These are phyloP conservation scores for Selaginella moellendorffii DNA, from an alignment of 75 land plant species.

Conservation along the genomic window DNA sequence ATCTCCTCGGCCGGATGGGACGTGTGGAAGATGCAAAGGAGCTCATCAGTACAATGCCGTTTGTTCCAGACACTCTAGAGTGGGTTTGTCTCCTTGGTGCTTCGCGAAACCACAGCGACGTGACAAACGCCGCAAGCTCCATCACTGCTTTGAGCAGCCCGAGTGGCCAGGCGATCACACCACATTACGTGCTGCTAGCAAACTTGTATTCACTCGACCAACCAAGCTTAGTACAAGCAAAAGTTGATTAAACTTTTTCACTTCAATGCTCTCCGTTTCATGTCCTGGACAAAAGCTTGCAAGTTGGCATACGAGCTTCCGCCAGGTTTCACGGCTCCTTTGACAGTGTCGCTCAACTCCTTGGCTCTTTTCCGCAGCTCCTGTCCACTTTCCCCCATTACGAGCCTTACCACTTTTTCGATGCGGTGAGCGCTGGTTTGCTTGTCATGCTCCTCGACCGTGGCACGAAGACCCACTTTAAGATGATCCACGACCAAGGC, in stretches of 20 bases:
- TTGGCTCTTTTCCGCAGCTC: neutral
- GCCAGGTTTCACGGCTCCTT: neutral
- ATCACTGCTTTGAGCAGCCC: too few species aligned
- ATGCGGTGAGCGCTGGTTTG: neutral
- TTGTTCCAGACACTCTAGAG: neutral
- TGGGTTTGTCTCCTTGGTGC: neutral
- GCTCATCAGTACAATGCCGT: neutral
- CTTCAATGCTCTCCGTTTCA: too few species aligned
- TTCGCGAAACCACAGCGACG: neutral
- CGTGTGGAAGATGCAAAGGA: neutral
- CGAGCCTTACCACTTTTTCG: neutral
- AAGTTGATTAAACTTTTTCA: too few species aligned
- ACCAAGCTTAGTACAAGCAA: too few species aligned
- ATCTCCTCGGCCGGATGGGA: neutral
- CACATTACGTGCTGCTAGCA: too few species aligned
- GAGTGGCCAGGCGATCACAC: too few species aligned
- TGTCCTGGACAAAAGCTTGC: neutral
- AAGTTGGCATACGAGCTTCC: neutral
- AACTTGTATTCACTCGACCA: too few species aligned
- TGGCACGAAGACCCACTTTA: neutral
- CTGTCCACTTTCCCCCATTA: neutral
- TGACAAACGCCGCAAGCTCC: neutral
- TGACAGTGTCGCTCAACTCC: neutral
- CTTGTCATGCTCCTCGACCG: neutral
- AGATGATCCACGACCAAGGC: neutral